phyloP scores from a whole-genome alignment of 2,329 filamentous ascomycete genomes.

The Paraconiothyrium sp. region DNA sequence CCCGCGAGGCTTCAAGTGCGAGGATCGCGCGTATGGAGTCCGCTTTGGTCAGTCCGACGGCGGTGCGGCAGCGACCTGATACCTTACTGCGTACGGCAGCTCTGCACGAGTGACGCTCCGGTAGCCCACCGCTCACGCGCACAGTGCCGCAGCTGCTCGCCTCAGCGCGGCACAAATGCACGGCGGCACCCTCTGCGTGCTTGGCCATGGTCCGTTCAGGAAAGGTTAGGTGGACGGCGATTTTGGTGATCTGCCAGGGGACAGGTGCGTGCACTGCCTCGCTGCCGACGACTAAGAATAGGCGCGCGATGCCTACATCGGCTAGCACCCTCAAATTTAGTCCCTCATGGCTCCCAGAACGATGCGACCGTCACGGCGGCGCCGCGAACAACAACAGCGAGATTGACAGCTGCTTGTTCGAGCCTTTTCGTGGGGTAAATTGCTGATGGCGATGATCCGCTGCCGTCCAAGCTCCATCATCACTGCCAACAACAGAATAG shows the following conservation, averaged over 20 bases:
- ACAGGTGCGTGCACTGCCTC: slow-evolving; percentile 12
- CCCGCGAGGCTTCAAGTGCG: slow-evolving; percentile 33
- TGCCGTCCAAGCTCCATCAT: neutral
- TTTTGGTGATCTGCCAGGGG: slow-evolving; percentile 12
- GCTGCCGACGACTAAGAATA: slow-evolving; percentile 15
- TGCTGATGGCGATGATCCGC: slow-evolving; percentile 7
- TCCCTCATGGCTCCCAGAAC: neutral
- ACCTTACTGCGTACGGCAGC: slow-evolving; percentile 18
- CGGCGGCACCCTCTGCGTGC: slow-evolving; percentile 6
- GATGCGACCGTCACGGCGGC: slow-evolving; percentile 3
- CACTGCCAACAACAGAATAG: neutral
- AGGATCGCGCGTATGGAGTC: slow-evolving; percentile 34
- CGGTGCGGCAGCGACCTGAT: slow-evolving; percentile 33
- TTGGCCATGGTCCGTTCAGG: slow-evolving; percentile 9
- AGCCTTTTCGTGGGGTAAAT: slow-evolving; percentile 8
- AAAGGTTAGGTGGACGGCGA: slow-evolving; percentile 11
- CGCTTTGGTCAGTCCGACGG: slow-evolving; percentile 31
- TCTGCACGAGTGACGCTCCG: neutral
- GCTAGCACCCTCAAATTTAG: neutral
- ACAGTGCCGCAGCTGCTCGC: slow-evolving; percentile 23
- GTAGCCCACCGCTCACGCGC: slow-evolving; percentile 14
- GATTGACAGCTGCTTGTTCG: slow-evolving; percentile 6
- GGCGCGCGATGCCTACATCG: neutral
- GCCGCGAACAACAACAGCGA: slow-evolving; percentile 6
- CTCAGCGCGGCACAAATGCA: slow-evolving; percentile 10